Evolutionary conservation across 148 eudicot species (phyloP), one percentile per base, ranked within the genome.

Genomic region (Vaccinium darrowii): DNA sequence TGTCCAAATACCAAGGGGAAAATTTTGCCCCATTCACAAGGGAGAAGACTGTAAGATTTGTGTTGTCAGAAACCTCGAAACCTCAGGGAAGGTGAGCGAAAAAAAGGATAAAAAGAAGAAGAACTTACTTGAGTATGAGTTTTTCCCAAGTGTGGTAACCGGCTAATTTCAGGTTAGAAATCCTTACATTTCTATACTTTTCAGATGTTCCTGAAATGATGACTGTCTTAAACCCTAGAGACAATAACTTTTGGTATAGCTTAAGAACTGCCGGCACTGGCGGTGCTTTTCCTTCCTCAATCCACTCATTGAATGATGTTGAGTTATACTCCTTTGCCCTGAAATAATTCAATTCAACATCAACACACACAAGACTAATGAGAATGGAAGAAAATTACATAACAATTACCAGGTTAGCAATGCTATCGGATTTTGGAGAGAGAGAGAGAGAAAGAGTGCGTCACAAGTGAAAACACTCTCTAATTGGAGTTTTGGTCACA

Each of bases 41-140:
- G 21, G 23, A 21, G 21, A n/a, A 62, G 25, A 62, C 67, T 2
- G 39, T 36, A 36, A 36, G 39, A 36, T 36, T 36, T 36, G 39
- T 3, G 3, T 36, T 36, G 3, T 36, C 39, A 36, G 39, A 36
- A 36, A 36, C 39, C 39, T 2, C 4, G 39, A 36, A 36, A 36
- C 39, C 39, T 36, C 39, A 36, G 50, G 4, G 16, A 4, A 16
- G 12, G 16, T 30, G 2, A 36, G 39, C 2, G 39, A 16, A 30
- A 33, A 39, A 74, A 43, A 43, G 39, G 39, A 36, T 5, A 10
- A 25, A 25, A 18, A 76, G 16, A 18, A 5, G 47, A 18, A 18
- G n/a, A 10, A 62, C 89, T 84, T 88, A 92, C 94, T 86, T 91
- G 23, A 91, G 72, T 9, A 92, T 91, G 72, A 92, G 85, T 65